Evolutionary conservation across 139 green algal species (phyloP).

Genomic region (Chara braunii): DNA sequence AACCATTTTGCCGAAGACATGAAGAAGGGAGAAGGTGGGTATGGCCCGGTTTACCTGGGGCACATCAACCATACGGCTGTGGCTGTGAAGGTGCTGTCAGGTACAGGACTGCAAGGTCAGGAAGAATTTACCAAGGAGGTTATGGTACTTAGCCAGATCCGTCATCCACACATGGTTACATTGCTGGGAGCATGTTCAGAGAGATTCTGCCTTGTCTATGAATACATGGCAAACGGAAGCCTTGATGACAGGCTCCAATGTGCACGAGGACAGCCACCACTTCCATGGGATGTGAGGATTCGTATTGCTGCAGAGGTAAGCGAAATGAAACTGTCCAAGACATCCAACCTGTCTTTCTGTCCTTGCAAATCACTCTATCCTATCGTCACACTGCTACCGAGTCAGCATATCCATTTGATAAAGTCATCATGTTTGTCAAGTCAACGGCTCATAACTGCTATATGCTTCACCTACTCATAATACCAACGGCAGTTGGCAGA

Average conservation of each 20-base stretch:
- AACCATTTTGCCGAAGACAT: slow-evolving; percentile 11
- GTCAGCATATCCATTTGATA: too few species aligned
- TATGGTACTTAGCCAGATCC: slow-evolving; percentile 47
- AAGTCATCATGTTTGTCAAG: too few species aligned
- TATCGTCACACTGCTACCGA: too few species aligned
- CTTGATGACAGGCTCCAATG: slow-evolving; percentile 46
- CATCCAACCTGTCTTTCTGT: too few species aligned
- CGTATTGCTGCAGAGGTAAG: slow-evolving; percentile 48
- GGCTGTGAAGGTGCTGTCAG: slow-evolving; percentile 38
- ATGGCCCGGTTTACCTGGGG: slow-evolving; percentile 22
- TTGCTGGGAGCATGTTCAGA: slow-evolving; percentile 55
- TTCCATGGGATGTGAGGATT: slow-evolving; percentile 46
- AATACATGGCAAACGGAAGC: slow-evolving; percentile 47
- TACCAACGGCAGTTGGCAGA: too few species aligned
- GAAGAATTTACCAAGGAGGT: slow-evolving; percentile 35
- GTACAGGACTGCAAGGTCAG: slow-evolving; percentile 17
- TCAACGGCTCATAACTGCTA: too few species aligned
- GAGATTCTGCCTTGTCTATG: slow-evolving; percentile 53
- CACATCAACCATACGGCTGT: slow-evolving; percentile 31
- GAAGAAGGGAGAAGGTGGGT: slow-evolving; percentile 34
- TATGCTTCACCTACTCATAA: too few species aligned
- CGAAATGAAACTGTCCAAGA: too few species aligned
- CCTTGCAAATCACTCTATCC: too few species aligned
- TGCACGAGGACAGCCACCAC: background rate
- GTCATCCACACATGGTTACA: slow-evolving; percentile 60